Evolutionary conservation across 345 rosid species (phyloP), one percentile per base, ranked within the genome.

Genomic region (Boechera retrofracta): DNA sequence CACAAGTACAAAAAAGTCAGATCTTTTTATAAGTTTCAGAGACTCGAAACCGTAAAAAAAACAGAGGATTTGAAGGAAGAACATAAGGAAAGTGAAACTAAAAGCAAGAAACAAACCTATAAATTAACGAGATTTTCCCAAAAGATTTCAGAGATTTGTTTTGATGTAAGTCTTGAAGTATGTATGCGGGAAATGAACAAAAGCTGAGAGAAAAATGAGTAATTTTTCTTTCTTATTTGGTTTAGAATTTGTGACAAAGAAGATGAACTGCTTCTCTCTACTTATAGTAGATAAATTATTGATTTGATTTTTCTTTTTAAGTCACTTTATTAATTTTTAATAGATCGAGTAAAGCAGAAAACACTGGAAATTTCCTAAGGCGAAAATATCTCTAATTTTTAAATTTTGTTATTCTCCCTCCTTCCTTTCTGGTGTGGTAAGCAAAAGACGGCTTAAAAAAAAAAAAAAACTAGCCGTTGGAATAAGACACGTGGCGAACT

Each of bases 401-500:
- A 72, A 72, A 47, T 31, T 58, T 41, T 58, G 10, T 48, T 55
- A 2, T 15, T 49, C 28, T 18, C 54, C 54, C 15, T 48, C 59
- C 57, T 24, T 51, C 35, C 29, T 63, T 44, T 51, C 18, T 47
- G 16, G 51, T 56, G 51, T 57, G 31, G 77, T 72, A 51, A 67
- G 38, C 64, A 73, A 73, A 72, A 67, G 73, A 60, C 74, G 77
- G 73, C 77, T 72, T 2, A 26, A 0, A 7, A 18, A 29, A 47
- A 64, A 77, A 64, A 77, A 16, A 29, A 56, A 77, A 77, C 78
- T 78, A 78, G 81, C 81, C 81, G 81, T 78, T 78, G 79, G 41
- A 77, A 7, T 0, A 4, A 64, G 29, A 77, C 87, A 85, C 86
- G 85, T 88, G 92, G 79, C 61, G 70, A 11, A 1, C 13, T 48